Evolutionary conservation across 176 grass and related monocot genomes (phyloP), one percentile per base, ranked within the genome.

Genomic region (Thinopyrum elongatum): DNA sequence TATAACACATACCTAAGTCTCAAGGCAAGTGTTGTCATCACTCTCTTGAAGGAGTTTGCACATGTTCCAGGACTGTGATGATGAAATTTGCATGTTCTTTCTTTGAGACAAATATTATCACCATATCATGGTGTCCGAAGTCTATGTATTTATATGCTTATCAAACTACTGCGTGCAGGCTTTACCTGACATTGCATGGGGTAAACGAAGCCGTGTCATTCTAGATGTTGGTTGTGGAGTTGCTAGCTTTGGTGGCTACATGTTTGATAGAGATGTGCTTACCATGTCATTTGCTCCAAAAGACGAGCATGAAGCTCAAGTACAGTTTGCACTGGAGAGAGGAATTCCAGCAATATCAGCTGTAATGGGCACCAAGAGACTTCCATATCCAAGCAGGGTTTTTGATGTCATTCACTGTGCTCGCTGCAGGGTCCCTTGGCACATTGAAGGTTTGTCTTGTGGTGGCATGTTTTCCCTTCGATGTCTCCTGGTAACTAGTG

Each of bases 261-360:
- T 97, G 81, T 99, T 99, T 86, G 97, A 99, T 44, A 97, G 97
- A 97, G 94, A 99, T 85, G 92, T 87, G 22, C 87, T 99, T 53
- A 86, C 94, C 21, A 97, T 97, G 97, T 99, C 97, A 83, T 99
- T 99, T 88, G 97, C 97, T 85, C 97, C 97, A 60, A 99, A 99
- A 87, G 97, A 99, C 70, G 97, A 99, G 92, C 97, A 99, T 81
- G 97, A 99, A 89, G 97, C 94, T 47, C 97, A 99, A 92, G 92
- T 99, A 80, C 97, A 99, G 84, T 99, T 99, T 91, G 97, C 97
- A 41, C 80, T 99, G 15, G 97, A 99, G 84, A 94, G 97, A 85
- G 97, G 97, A 82, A 94, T 99, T 84, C 97, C 97, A 80, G 97
- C 97, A 78, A 91, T 99, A 83, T 99, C 92, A 85, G 97, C 97